These are phyloP conservation scores for Toxoplasma gondii DNA, from an alignment of 169 alveolate genomes.

Conservation along the genomic window DNA sequence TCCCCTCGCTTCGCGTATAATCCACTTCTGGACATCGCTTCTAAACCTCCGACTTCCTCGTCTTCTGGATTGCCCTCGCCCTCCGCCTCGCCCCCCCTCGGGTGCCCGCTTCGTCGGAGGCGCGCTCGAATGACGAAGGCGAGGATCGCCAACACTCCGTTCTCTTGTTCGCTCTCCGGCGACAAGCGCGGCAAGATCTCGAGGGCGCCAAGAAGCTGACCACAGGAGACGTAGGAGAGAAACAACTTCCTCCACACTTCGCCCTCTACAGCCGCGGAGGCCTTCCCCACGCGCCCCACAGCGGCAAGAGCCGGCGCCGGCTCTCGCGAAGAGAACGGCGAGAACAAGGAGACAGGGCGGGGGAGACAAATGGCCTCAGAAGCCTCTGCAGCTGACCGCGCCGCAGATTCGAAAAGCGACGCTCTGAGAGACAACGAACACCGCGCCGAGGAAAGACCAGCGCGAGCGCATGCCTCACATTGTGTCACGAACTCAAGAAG, in stretches of 20 bases:
- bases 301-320: too few species aligned
- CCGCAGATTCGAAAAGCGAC: background rate
- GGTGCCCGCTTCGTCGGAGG: background rate
- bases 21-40: too few species aligned
- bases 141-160: background rate
- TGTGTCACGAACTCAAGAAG: background rate
- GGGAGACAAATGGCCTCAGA: background rate
- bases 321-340: too few species aligned
- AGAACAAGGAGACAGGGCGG: too few species aligned
- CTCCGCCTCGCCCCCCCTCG: background rate
- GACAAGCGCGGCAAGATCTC: background rate
- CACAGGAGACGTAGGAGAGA: background rate
- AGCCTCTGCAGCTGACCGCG: background rate
- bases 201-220: background rate
- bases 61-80: background rate
- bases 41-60: too few species aligned
- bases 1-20: too few species aligned
- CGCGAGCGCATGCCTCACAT: background rate
- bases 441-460: background rate
- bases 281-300: background rate
- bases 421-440: background rate
- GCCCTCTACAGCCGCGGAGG: background rate
- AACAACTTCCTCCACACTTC: background rate
- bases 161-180: background rate
- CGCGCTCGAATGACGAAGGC: background rate